Evolutionary conservation across 768 basidiomycete genomes (phyloP).

Genomic region (Russula earlei): DNA sequence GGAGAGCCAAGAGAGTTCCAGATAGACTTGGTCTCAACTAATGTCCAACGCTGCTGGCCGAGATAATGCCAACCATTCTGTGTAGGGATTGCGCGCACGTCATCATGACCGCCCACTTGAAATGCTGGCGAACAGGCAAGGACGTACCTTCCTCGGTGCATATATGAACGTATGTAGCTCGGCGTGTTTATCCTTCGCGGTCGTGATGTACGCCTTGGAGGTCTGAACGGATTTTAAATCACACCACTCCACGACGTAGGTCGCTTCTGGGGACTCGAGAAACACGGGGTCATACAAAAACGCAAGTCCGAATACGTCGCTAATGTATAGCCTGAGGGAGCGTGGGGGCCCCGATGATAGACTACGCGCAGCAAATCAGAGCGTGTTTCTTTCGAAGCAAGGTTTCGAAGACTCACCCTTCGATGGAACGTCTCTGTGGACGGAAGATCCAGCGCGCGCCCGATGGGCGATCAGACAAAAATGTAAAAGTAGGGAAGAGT

Average conservation of each 20-base stretch:
- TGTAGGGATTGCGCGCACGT: not conserved
- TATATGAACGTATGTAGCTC: constrained; percentile 45
- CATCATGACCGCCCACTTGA: not conserved
- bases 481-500: not conserved
- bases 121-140: not conserved
- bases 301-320: constrained; percentile 31
- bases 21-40: constrained; percentile 5
- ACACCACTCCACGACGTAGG: constrained; percentile 50
- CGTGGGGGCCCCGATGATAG: constrained; percentile 7
- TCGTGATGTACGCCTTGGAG: constrained; percentile 29
- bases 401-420: not conserved
- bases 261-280: constrained; percentile 34
- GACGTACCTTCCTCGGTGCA: constrained; percentile 35
- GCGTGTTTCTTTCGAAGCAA: not conserved
- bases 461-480: not conserved
- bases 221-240: constrained; percentile 27
- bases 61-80: constrained; percentile 18
- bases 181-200: constrained; percentile 15
- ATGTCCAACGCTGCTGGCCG: constrained; percentile 12
- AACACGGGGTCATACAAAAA: constrained; percentile 50
- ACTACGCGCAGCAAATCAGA: not conserved
- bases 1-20: constrained; percentile 22
- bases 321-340: constrained; percentile 34
- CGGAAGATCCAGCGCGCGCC: not conserved
- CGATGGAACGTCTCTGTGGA: constrained; percentile 25